Base-by-base conservation (phyloP, 2,329 filamentous ascomycete species). In the Reticulascus tulasneorum region DNA sequence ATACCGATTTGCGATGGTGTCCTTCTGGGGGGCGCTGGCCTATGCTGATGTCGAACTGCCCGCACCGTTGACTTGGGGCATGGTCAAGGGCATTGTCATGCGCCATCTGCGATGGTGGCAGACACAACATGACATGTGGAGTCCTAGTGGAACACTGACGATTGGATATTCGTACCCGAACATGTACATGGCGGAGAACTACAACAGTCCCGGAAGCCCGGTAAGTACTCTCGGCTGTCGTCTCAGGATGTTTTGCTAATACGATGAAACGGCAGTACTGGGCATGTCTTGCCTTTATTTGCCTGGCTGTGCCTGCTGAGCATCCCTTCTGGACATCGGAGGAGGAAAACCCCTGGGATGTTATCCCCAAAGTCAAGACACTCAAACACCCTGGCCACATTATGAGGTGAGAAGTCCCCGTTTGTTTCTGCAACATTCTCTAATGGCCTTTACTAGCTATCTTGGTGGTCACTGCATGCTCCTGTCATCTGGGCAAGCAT, bases 1-100 rank as follows among this genome's bases (percentile, higher is more conserved):
- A 7, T 91, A 91, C 56, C 77, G 85, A n/a, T 90, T 88, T 56
- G 85, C 84, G 31, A 89, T 89, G 79, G 80, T 83, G n/a, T 84
- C 79, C 1, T 90, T 90, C 62, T 90, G 85, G 85, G 81, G 83
- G 10, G 82, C 84, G 0, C 62, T 89, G 19, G 86, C 83, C 2
- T 88, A 87, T 50, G 84, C 84, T 5, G 80, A 80, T 46, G 79
- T 88, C 33, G 82, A 87, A 35, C 69, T 88, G 6, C 84, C 84
- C 1, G 69, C 69, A 7, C 84, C 85, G 0, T 63, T 90, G 35
- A 84, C 79, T 3, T 89, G 84, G 84, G 85, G 86, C 4, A 82
- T 86, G 49, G 80, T 89, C 12, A 88, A 87, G 58, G 85, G 86
- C 3, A 72, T 90, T 11, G 71, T 88, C 24, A 60, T 90, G 37